Evolutionary conservation across 2,329 filamentous ascomycete genomes (phyloP).

Genomic region (Arthrobotrys musiformis): DNA sequence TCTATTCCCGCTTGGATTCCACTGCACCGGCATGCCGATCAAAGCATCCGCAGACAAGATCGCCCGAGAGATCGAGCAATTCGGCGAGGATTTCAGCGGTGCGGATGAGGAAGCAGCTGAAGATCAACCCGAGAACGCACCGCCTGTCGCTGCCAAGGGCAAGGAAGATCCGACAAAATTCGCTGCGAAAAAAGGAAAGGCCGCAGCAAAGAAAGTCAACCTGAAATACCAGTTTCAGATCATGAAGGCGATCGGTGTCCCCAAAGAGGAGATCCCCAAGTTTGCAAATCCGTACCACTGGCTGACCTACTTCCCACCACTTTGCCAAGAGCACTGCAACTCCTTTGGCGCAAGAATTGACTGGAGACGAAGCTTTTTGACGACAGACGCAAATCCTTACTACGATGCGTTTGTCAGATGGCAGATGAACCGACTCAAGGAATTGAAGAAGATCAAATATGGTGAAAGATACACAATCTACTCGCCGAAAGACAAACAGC

Average conservation of each 20-base stretch:
- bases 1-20: constrained; percentile 91
- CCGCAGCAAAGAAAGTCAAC: constrained; percentile 86
- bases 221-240: constrained; percentile 97
- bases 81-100: constrained; percentile 85
- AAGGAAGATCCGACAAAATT: constrained; percentile 93
- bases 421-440: constrained; percentile 94
- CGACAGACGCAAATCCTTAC: constrained; percentile 95
- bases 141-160: constrained; percentile 71
- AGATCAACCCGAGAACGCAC: constrained; percentile 64
- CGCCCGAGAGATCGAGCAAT: constrained; percentile 81
- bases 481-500: constrained; percentile 86
- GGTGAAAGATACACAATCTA: constrained; percentile 94
- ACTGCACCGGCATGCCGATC: constrained; percentile 97
- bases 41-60: constrained; percentile 98
- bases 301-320: constrained; percentile 90
- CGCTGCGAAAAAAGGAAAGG: constrained; percentile 90
- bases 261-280: constrained; percentile 86
- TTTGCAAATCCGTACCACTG: constrained; percentile 93
- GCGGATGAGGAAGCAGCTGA: constrained; percentile 67
- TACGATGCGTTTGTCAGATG: constrained; percentile 95
- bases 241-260: constrained; percentile 90
- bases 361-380: constrained; percentile 92
- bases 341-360: constrained; percentile 88
- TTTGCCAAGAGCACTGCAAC: constrained; percentile 80
- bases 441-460: constrained; percentile 91